Evolutionary conservation across 768 basidiomycete genomes (phyloP).

Genomic region (Royoungia palumana): DNA sequence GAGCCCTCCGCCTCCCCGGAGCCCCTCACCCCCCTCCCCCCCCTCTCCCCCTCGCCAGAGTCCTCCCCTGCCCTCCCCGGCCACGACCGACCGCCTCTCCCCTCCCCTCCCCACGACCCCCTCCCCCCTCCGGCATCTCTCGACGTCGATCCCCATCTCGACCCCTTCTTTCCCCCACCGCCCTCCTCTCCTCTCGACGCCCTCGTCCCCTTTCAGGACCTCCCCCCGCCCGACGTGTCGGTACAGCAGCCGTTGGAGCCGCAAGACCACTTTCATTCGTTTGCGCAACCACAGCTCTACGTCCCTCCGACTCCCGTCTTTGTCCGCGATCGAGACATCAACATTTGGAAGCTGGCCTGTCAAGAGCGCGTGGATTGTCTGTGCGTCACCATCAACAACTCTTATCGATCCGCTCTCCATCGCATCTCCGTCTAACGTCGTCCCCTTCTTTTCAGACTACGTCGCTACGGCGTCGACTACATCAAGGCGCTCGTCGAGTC

Average conservation of each 20-base stretch:
- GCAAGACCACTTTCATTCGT: slow-evolving; percentile 24
- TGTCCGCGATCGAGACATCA: slow-evolving; percentile 33
- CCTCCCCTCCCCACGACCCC: slow-evolving; percentile 7
- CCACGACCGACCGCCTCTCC: slow-evolving; percentile 20
- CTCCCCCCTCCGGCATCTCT: slow-evolving; percentile 2
- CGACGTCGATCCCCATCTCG: neutral
- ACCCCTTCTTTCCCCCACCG: slow-evolving; percentile 3
- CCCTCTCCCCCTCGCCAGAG: slow-evolving; percentile 21
- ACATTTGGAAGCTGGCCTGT: slow-evolving; percentile 35
- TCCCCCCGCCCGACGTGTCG: slow-evolving; percentile 17
- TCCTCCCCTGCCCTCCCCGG: slow-evolving; percentile 23
- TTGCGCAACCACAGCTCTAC: slow-evolving; percentile 25
- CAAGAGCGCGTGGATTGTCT: slow-evolving; percentile 34
- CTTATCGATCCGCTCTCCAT: slow-evolving; percentile 7
- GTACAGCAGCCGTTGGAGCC: slow-evolving; percentile 21
- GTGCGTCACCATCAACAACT: slow-evolving; percentile 15
- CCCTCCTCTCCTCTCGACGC: slow-evolving; percentile 21
- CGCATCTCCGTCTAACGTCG: slow-evolving; percentile 7
- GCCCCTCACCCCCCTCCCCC: slow-evolving; percentile 20
- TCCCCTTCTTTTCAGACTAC: slow-evolving; percentile 16
- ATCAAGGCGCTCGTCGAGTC: slow-evolving; percentile 33
- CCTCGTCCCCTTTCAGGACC: slow-evolving; percentile 26
- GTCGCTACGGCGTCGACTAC: slow-evolving; percentile 32
- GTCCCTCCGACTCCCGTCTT: slow-evolving; percentile 26
- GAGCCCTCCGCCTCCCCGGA: slow-evolving; percentile 9